Evolutionary conservation across 2,329 filamentous ascomycete genomes (phyloP).

Genomic region (Aureobasidium sp.): DNA sequence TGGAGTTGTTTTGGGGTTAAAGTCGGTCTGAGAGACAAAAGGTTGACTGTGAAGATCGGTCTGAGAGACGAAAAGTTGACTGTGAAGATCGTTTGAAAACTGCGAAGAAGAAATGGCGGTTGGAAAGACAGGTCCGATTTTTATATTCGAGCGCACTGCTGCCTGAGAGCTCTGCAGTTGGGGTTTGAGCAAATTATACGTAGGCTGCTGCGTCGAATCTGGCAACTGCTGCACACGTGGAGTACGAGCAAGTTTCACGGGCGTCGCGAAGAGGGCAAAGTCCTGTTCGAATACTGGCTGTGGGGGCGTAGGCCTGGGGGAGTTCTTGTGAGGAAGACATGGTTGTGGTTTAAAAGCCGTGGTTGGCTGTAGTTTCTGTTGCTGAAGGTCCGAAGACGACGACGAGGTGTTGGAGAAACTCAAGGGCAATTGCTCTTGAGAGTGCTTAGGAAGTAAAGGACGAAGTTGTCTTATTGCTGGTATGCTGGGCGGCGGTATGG

Average conservation of each 20-base stretch:
- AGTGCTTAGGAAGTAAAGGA: slow-evolving; percentile 20
- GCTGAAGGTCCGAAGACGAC: slow-evolving; percentile 28
- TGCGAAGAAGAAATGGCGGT: not conserved
- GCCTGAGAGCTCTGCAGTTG: not conserved
- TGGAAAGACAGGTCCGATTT: not conserved
- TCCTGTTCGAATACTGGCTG: slow-evolving; percentile 49
- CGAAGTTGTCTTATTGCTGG: slow-evolving; percentile 13
- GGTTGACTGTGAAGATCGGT: not conserved
- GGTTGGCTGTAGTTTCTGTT: slow-evolving; percentile 57
- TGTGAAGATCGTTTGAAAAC: not conserved
- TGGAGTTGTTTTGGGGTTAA: not conserved
- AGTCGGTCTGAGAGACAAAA: not conserved
- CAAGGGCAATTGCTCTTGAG: slow-evolving; percentile 41
- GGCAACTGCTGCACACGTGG: slow-evolving; percentile 46
- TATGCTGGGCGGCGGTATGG: slow-evolving; percentile 16
- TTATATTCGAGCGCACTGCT: not conserved
- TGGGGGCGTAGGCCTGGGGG: slow-evolving; percentile 45
- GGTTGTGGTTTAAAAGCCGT: slow-evolving; percentile 67
- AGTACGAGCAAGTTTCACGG: slow-evolving; percentile 30
- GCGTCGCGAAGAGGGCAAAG: slow-evolving; percentile 68
- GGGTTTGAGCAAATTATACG: slow-evolving; percentile 41
- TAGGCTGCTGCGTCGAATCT: slow-evolving; percentile 47
- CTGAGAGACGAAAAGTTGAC: not conserved
- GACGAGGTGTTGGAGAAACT: slow-evolving; percentile 47
- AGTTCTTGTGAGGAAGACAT: slow-evolving; percentile 64